Evolutionary conservation across 768 basidiomycete genomes (phyloP).

Genomic region (Phaeotremella fagi): DNA sequence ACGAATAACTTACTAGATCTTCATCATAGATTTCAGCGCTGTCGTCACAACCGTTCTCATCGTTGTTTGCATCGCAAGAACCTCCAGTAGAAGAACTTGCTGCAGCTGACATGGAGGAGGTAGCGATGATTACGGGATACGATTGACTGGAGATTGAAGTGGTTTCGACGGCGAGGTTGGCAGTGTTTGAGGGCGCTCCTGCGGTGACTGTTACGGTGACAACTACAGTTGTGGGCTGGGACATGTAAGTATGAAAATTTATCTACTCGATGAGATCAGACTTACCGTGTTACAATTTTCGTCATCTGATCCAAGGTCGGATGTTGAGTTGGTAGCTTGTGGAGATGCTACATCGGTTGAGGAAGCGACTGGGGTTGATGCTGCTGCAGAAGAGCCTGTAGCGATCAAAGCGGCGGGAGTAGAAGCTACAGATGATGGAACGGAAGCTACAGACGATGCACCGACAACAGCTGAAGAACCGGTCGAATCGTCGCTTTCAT

Average conservation of each 20-base stretch:
- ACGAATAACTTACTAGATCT: background rate
- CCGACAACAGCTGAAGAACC: background rate
- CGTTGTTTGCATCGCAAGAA: background rate
- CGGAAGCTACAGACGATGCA: background rate
- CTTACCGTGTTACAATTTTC: slow-evolving; percentile 26
- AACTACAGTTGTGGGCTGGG: slow-evolving; percentile 23
- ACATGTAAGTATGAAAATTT: slow-evolving; percentile 8
- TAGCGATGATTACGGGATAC: background rate
- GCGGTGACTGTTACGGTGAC: slow-evolving; percentile 28
- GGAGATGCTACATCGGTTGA: background rate
- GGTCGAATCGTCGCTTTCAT: slow-evolving; percentile 11
- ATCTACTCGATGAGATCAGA: background rate
- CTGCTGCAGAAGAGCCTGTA: background rate
- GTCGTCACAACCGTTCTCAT: background rate
- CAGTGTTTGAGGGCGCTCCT: background rate
- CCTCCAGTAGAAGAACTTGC: background rate
- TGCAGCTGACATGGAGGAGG: background rate
- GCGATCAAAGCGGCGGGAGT: background rate
- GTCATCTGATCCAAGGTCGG: background rate
- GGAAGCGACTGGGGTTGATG: background rate
- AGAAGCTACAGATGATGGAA: background rate
- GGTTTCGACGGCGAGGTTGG: background rate
- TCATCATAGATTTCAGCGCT: background rate
- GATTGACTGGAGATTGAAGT: too few species aligned
- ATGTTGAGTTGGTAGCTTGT: background rate